phyloP scores from a whole-genome alignment of 495 filamentous ascomycete genomes.

The Talaromyces liani region DNA sequence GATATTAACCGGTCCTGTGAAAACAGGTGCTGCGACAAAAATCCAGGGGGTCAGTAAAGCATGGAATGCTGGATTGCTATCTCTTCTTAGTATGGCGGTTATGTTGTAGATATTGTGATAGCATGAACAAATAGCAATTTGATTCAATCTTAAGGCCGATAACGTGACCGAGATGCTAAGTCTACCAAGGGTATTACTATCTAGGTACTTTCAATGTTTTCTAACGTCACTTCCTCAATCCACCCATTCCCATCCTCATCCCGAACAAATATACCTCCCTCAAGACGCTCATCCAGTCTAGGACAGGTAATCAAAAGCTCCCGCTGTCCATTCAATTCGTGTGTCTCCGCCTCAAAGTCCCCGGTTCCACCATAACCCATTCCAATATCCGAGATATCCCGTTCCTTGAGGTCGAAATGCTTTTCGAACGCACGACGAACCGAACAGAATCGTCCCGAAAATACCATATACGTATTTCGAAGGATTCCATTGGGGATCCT shows the following conservation, averaged over 20 bases:
- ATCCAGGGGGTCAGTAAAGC: background rate
- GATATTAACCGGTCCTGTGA: background rate
- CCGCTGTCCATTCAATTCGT: background rate
- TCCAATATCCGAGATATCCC: background rate
- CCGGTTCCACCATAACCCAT: background rate
- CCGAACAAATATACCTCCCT: background rate
- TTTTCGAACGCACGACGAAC: background rate
- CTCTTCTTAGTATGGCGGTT: background rate
- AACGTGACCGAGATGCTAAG: background rate
- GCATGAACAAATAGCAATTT: background rate
- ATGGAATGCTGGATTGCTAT: background rate
- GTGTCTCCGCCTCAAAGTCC: background rate
- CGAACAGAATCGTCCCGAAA: background rate
- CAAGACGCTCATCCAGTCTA: background rate
- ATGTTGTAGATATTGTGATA: background rate
- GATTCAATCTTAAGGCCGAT: background rate
- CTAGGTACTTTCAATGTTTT: no score
- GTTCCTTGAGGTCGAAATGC: background rate
- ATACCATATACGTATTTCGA: background rate
- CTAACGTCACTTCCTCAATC: background rate
- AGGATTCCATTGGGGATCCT: background rate
- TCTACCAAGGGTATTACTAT: background rate
- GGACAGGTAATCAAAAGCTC: background rate
- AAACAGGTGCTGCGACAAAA: background rate
- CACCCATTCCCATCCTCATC: background rate